Evolutionary conservation across 805 yeast genomes (phyloP), one percentile per base, ranked within the genome.

Genomic region (Tetrapisispora iriomotensis): DNA sequence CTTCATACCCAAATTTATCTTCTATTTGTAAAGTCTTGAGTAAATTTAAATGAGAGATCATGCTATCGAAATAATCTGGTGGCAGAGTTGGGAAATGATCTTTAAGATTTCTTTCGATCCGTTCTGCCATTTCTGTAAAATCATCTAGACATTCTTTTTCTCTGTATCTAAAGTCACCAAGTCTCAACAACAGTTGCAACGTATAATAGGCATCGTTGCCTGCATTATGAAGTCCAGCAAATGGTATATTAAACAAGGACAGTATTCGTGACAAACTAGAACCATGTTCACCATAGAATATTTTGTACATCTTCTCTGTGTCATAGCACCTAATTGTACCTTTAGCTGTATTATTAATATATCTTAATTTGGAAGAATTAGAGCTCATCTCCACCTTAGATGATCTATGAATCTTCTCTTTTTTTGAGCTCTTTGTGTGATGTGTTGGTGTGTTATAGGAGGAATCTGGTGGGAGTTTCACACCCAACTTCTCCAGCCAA

Each of bases 181-280:
- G 49, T 26, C 66, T 65, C 47, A 77, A 41, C 7, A 72, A 66
- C 12, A 72, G 61, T 23, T 71, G 41, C 33, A 79, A 53, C 0
- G 86, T 80, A 43, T 66, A 77, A 47, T 75, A 75, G 6, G 83
- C 74, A 54, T 80, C 87, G 50, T 80, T 80, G 2, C 77, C 83
- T 1, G 82, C 87, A 52, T 80, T 80, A 53, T 80, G 86, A 33
- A 80, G 59, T 46, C 63, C 67, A 0, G 76, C 67, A 50, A 74
- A 75, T 1, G 83, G 81, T 2, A 80, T 65, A 17, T 62, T 61
- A 33, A 74, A 56, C 30, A 65, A 51, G 26, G 71, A 54, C 10
- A 78, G 58, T 0, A 72, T 54, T 13, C 66, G 68, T 10, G 71
- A 64, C 32, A 80, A 53, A 5, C 69, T 62, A 3, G 66, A 61